phyloP scores from a whole-genome alignment of 306 rosid genomes.

The Vigna mungo region DNA sequence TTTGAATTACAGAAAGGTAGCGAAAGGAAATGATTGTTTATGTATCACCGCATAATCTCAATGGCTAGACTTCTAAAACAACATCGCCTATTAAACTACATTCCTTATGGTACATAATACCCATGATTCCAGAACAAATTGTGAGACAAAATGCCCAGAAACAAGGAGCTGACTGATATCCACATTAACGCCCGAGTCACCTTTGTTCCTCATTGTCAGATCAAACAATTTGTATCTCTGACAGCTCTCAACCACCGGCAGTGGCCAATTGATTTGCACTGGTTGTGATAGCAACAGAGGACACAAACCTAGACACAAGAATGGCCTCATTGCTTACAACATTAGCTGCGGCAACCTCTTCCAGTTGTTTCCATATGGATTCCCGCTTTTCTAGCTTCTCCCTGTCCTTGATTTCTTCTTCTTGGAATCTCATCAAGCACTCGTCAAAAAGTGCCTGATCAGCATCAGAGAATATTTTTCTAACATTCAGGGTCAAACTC shows the following conservation, averaged over 20 bases:
- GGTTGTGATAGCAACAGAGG: constrained; percentile 53
- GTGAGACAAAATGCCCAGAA: constrained; percentile 36
- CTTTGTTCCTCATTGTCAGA: constrained; percentile 28
- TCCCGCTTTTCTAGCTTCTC: constrained; percentile 64
- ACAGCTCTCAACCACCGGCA: constrained; percentile 42
- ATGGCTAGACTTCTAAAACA: constrained; percentile 41
- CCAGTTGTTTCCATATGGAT: constrained; percentile 65
- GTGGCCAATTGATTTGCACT: constrained; percentile 47
- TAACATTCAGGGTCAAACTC: constrained; percentile 71
- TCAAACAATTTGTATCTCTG: constrained; percentile 23
- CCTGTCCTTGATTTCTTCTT: constrained; percentile 59
- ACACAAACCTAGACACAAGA: constrained; percentile 55
- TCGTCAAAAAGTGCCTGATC: constrained; percentile 64
- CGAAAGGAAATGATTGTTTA: constrained; percentile 28
- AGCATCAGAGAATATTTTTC: constrained; percentile 63
- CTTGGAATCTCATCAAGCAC: constrained; percentile 58
- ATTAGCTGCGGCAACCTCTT: constrained; percentile 61
- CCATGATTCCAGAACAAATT: constrained; percentile 47
- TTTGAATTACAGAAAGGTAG: constrained; percentile 12
- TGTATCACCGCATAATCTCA: constrained; percentile 43
- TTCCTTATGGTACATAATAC: constrained; percentile 54
- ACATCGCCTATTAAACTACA: constrained; percentile 43
- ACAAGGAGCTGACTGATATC: constrained; percentile 42
- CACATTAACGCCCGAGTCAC: constrained; percentile 32
- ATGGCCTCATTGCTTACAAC: constrained; percentile 57